Evolutionary conservation across 2,329 filamentous ascomycete species (phyloP), one percentile per base, ranked within the genome.

Genomic region (Emergomyces orientalis): DNA sequence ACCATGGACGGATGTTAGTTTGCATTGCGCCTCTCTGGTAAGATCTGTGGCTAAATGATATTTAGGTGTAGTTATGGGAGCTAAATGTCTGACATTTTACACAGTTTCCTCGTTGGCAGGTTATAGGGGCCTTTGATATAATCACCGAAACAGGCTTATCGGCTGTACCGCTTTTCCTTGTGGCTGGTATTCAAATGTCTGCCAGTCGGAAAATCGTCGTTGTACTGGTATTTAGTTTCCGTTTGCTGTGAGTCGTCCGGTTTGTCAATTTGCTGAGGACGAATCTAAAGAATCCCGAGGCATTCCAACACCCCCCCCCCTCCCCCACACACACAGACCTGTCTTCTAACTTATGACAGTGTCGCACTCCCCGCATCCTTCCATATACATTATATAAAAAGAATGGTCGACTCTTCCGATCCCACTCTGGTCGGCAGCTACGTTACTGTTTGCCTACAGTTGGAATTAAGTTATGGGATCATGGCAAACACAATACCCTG

Each of bases 401-500:
- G 61, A 6, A 69, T 72, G 43, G 63, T 74, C 57, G 51, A 68
- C 27, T 75, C 76, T 8, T 22, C 66, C n/a, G 70, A 78, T 62
- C 75, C 73, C 22, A 73, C 74, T 2, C 71, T 80, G 4, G 63
- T 70, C 32, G 75, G 74, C 22, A 72, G 74, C 14, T 67, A 74
- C 14, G 70, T 73, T 1, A 70, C 68, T 1, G 70, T 78, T 1
- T 72, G 73, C 55, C 75, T 74, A 0, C 77, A 80, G 63, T 69
- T 77, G 51, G 74, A 80, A 63, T 66, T 80, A 11, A 71, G 72
- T 61, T 76, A 78, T 60, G 74, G 73, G 49, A 71, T 80, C 13
- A 71, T 79, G 4, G 72, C 77, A 22, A 74, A 75, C 19, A 78
- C 75, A 0, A 73, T 76, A 9, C 77, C 78, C 0, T 78, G 76